Conservation (phyloP, 164 flowering plant species). For the Tetracentron sinense region DNA sequence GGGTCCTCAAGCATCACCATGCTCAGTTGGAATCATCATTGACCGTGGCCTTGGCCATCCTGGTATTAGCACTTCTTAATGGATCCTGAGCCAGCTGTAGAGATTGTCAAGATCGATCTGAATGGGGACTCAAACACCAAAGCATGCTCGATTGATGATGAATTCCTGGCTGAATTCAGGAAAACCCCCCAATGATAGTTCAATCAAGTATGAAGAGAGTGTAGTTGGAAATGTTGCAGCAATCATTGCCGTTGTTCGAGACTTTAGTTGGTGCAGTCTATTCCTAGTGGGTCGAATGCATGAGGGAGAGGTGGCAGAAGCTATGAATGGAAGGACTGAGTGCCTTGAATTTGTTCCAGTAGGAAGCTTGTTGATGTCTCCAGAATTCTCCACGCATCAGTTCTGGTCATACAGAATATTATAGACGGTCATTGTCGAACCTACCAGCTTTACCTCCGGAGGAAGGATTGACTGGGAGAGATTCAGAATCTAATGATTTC, state of each 20-base stretch:
- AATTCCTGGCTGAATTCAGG: constrained; percentile 14
- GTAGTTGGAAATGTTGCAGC: constrained; percentile 16
- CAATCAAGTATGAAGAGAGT: constrained; percentile 31
- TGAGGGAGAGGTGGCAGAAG: constrained; percentile 12
- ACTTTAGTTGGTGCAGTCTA: constrained; percentile 22
- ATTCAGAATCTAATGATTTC: not conserved
- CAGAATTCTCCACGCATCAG: constrained; percentile 39
- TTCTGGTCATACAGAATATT: constrained; percentile 39
- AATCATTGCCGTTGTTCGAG: constrained; percentile 3
- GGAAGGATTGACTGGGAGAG: not conserved
- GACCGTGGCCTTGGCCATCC: constrained; percentile 41
- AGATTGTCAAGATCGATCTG: constrained; percentile 6
- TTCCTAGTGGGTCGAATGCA: constrained; percentile 41
- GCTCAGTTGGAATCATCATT: constrained; percentile 36
- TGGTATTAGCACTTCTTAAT: constrained; percentile 12
- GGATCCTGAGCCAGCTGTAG: constrained; percentile 3
- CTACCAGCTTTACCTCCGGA: not conserved
- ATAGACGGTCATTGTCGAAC: not conserved
- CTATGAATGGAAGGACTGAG: constrained; percentile 15
- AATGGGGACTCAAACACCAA: not conserved
- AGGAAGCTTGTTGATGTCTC: constrained; percentile 32
- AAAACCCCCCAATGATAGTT: constrained; percentile 6
- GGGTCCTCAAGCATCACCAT: constrained; percentile 26
- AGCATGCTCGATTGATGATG: constrained; percentile 10
- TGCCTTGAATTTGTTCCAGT: constrained; percentile 42